These are phyloP conservation scores for Scutellaria galericulata DNA, from an alignment of 257 asterid species.

Conservation along the genomic window DNA sequence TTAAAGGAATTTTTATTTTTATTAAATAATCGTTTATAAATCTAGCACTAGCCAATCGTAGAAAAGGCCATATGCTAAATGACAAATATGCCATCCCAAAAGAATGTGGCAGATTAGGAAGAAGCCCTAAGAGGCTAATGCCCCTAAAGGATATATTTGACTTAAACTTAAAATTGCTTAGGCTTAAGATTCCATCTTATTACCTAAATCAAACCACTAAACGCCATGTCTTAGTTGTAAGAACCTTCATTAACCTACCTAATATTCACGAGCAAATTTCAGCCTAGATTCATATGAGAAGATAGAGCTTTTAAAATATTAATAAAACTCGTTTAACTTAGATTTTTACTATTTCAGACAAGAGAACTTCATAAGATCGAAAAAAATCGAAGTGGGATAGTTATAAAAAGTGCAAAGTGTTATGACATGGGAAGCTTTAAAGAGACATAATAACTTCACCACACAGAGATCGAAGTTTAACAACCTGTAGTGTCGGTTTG, in stretches of 20 bases:
- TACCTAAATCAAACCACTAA: constrained; percentile 28
- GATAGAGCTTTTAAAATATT: too few species aligned
- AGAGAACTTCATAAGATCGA: too few species aligned
- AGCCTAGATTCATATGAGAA: too few species aligned
- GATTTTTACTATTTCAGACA: too few species aligned
- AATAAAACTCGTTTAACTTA: too few species aligned
- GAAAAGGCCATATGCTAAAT: too few species aligned
- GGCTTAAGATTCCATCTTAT: constrained; percentile 28
- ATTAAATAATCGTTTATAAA: too few species aligned
- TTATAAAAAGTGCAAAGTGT: background rate
- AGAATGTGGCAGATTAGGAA: constrained; percentile 19
- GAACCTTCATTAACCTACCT: background rate
- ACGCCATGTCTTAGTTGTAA: constrained; percentile 9
- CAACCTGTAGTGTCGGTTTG: constrained; percentile 45
- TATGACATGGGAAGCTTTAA: constrained; percentile 38
- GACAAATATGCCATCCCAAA: background rate
- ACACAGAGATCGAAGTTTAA: constrained; percentile 41
- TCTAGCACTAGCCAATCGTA: too few species aligned
- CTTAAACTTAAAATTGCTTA: constrained; percentile 6
- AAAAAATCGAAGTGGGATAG: too few species aligned
- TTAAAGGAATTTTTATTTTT: too few species aligned
- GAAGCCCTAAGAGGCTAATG: background rate
- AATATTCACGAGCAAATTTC: background rate
- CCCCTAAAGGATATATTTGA: constrained; percentile 25
- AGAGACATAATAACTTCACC: constrained; percentile 26